Base-by-base conservation (phyloP, 257 asterid genomes). In the Nicotiana paniculata region DNA sequence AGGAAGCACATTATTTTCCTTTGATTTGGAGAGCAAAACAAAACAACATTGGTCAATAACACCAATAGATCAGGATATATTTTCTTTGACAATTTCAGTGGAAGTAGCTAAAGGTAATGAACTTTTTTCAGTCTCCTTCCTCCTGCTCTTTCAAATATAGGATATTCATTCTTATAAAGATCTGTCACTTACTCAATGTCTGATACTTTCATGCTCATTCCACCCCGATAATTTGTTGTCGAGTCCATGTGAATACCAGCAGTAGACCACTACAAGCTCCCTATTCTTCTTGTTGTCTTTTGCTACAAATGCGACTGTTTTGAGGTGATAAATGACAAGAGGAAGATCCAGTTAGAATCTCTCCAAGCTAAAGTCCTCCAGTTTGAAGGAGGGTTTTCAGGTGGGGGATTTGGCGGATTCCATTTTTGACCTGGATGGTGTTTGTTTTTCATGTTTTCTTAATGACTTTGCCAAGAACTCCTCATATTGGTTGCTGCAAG, bases 311-410 rank as follows among this genome's bases (percentile, higher is more conserved):
- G 32, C 10, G 30, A 61, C 16, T 21, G 65, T 21, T 61, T n/a
- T 61, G 66, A 21, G 66, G 16, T 21, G 32, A 61, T 61, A 61
- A 61, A 21, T 61, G 66, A 61, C 32, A n/a, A 21, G 66, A n/a
- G 66, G 32, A 61, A 61, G 15, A 21, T 61, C 66, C 66, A 61
- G 30, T 21, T 61, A 61, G 32, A 9, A 9, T 21, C 66, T 33
- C 16, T 66, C 26, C 6, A 33, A 33, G 43, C 46, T 32, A 33
- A 33, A 66, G 51, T 26, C 75, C 33, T 33, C 86, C 98, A 92
- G 86, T 94, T 91, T 55, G 96, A 91, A 74, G 98, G 97, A 63
- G 97, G 97, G 2, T 93, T 92, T 83, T 93, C 94, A 0, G 93
- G 93, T 65, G 95, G 93, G 70, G 94, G 95, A 33, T 89, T 88